Evolutionary conservation across 2,329 filamentous ascomycete genomes (phyloP), one percentile per base, ranked within the genome.

Genomic region (Zarea fungicola): DNA sequence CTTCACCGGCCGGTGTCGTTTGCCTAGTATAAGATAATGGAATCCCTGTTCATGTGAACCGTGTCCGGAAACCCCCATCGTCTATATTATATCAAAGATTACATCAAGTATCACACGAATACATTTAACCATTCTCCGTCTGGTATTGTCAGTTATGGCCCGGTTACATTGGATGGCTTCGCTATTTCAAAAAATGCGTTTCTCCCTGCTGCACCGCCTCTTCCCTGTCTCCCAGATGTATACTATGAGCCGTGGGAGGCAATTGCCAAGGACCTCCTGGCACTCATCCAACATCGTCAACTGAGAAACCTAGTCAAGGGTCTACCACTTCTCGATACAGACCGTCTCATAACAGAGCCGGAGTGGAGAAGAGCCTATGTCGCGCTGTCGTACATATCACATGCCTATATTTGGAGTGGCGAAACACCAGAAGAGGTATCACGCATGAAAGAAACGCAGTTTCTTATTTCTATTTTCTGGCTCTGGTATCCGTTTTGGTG

Each of bases 361-460:
- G 86, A 95, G 70, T 93, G 88, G 87, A 76, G 85, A 55, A 76
- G 90, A 56, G 89, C 89, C 48, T 95, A 95, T 65, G 77, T 84
- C 3, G 74, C 95, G 5, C 72, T 96, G 36, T 81, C 79, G 0
- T 93, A 95, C 60, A 77, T 95, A 47, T 76, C 88, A 1, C 89
- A 97, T 65, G 84, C 81, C 10, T 95, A 95, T 65, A 83, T 96
- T 19, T 97, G 92, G 92, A 89, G 89, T 49, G 88, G 86, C 19
- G 79, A 87, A 35, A 76, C 72, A 47, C 86, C 90, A 2, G 75
- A 77, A 52, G 86, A 93, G 69, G 87, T 90, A 59, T 3, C n/a
- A n/a, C n/a, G n/a, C n/a, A n/a, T n/a, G n/a, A n/a, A n/a, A n/a
- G n/a, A n/a, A n/a, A n/a, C n/a, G n/a, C n/a, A n/a, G n/a, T n/a